phyloP scores from a whole-genome alignment of 495 filamentous ascomycete species.

The Amniculicola lignicola region DNA sequence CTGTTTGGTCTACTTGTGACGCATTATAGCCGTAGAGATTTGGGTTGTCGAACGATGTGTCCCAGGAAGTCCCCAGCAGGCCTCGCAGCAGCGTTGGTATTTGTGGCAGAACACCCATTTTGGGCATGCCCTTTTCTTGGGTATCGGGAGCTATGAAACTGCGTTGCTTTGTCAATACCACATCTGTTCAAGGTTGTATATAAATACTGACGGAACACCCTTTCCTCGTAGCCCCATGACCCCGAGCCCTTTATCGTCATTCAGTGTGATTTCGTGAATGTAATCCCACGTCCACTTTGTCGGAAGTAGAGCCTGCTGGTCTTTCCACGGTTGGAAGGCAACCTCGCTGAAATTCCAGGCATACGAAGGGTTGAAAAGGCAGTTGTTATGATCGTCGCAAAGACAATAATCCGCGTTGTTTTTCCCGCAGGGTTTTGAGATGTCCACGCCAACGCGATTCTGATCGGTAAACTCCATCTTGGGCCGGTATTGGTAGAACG shows the following conservation, averaged over 20 bases:
- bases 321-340: background rate
- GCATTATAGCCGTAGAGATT: background rate
- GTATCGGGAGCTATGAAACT: background rate
- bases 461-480: background rate
- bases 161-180: too few species aligned
- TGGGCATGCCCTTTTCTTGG: background rate
- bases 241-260: background rate
- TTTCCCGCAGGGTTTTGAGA: background rate
- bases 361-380: background rate
- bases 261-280: background rate
- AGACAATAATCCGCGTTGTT: background rate
- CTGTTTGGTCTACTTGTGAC: background rate
- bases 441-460: background rate
- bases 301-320: background rate
- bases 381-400: background rate
- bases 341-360: background rate
- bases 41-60: background rate
- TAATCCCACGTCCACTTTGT: background rate
- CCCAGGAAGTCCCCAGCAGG: background rate
- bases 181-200: background rate
- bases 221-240: background rate
- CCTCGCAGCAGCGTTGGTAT: background rate
- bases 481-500: background rate
- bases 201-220: background rate
- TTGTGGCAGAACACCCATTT: background rate